phyloP scores from a whole-genome alignment of 495 filamentous ascomycete genomes.

The Penicillium waksmanii region DNA sequence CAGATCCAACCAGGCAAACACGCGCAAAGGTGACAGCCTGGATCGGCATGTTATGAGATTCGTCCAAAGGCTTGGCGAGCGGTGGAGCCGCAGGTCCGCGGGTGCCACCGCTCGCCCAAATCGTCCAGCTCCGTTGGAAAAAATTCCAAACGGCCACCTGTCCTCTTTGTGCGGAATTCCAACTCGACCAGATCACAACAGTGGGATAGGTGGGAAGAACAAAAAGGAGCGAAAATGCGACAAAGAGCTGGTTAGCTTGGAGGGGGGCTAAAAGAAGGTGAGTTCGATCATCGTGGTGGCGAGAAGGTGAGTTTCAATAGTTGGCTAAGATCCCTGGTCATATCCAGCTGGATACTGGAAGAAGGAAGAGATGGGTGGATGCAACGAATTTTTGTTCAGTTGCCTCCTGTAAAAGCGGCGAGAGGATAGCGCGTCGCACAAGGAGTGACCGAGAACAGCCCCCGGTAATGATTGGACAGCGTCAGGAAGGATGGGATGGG shows the following conservation, averaged over 20 bases:
- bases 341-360: slow-evolving; percentile 8
- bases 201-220: not conserved
- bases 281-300: not conserved
- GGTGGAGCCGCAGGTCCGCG: slow-evolving; percentile 17
- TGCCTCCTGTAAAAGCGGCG: slow-evolving; percentile 46
- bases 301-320: slow-evolving; percentile 1
- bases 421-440: slow-evolving; percentile 40
- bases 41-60: slow-evolving; percentile 28
- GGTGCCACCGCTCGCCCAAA: slow-evolving; percentile 7
- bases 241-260: not conserved
- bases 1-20: slow-evolving; percentile 1
- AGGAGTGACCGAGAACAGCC: slow-evolving; percentile 32
- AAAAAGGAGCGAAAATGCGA: not conserved
- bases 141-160: slow-evolving; percentile 30
- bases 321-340: slow-evolving; percentile 1
- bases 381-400: slow-evolving; percentile 48
- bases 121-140: slow-evolving; percentile 23
- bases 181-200: not conserved
- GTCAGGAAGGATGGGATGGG: slow-evolving; percentile 20
- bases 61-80: slow-evolving; percentile 28
- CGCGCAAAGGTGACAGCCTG: slow-evolving; percentile 3
- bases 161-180: slow-evolving; percentile 24
- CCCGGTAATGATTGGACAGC: slow-evolving; percentile 38
- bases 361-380: slow-evolving; percentile 34
- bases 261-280: no score